phyloP scores from a whole-genome alignment of 2,329 filamentous ascomycete genomes.

The Xylaria sp. region DNA sequence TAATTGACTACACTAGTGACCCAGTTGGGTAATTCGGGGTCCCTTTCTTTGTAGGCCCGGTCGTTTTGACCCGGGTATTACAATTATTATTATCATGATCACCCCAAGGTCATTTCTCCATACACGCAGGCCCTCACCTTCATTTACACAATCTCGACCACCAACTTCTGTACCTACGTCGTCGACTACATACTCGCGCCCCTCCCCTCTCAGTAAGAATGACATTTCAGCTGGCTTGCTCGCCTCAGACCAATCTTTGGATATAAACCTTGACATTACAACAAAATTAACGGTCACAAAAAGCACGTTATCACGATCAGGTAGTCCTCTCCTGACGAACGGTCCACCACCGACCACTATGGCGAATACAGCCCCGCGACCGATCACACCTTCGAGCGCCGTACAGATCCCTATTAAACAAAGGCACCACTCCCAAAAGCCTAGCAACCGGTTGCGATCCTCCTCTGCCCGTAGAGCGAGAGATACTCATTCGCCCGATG shows the following conservation, averaged over 20 bases:
- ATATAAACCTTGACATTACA: slow-evolving; percentile 33
- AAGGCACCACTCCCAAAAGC: slow-evolving; percentile 51
- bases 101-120: slow-evolving; percentile 55
- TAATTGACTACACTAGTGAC: slow-evolving; percentile 18
- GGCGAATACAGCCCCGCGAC: slow-evolving; percentile 48
- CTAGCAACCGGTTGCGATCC: slow-evolving; percentile 52
- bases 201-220: slow-evolving; percentile 48
- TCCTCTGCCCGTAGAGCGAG: slow-evolving; percentile 50
- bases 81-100: slow-evolving; percentile 50
- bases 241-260: slow-evolving; percentile 31
- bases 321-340: slow-evolving; percentile 41
- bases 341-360: slow-evolving; percentile 48
- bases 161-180: slow-evolving; percentile 29
- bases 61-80: slow-evolving; percentile 18
- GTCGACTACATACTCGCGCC: slow-evolving; percentile 34
- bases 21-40: slow-evolving; percentile 34
- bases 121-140: slow-evolving; percentile 45
- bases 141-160: slow-evolving; percentile 32
- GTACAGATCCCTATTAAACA: slow-evolving; percentile 64
- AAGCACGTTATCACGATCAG: slow-evolving; percentile 43
- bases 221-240: slow-evolving; percentile 41
- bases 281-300: slow-evolving; percentile 44
- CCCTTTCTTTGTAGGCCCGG: slow-evolving; percentile 10
- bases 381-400: slow-evolving; percentile 59
- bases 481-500: slow-evolving; percentile 62